Evolutionary conservation across 1,284 basidiomycete genomes (phyloP).

Genomic region (Anthracocystis panici-leucophaei): DNA sequence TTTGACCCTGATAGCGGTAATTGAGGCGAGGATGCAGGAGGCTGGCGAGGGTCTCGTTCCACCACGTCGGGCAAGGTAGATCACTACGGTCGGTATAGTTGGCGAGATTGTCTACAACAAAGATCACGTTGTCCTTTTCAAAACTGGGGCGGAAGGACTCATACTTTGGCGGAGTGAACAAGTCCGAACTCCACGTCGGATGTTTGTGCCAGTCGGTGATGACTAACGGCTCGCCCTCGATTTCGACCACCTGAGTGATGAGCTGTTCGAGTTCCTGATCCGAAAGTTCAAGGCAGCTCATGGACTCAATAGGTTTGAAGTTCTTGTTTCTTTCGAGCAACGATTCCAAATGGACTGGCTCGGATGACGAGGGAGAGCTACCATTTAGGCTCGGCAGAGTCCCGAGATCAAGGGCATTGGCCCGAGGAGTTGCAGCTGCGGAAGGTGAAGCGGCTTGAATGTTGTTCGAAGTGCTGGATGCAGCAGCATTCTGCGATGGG

Average conservation of each 20-base stretch:
- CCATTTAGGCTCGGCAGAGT: neutral
- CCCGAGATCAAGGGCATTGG: neutral
- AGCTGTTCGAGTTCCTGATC: conserved; percentile 20
- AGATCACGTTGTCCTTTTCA: neutral
- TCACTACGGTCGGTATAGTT: conserved; percentile 16
- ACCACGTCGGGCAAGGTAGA: conserved; percentile 10
- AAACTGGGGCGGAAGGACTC: conserved; percentile 6
- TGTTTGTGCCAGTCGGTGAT: conserved; percentile 40
- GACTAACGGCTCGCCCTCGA: conserved; percentile 24
- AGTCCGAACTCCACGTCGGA: conserved; percentile 17
- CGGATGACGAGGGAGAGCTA: conserved; percentile 16
- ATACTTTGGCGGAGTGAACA: conserved; percentile 24
- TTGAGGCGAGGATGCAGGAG: conserved; percentile 29
- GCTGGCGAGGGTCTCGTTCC: conserved; percentile 8
- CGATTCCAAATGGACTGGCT: conserved; percentile 12
- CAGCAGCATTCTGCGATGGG: neutral
- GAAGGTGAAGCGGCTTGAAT: neutral
- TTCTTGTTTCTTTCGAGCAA: neutral
- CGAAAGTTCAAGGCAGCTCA: conserved; percentile 21
- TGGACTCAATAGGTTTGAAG: neutral
- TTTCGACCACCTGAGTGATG: conserved; percentile 28
- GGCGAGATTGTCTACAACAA: conserved; percentile 15
- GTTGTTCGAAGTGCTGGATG: neutral
- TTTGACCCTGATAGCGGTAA: conserved; percentile 17
- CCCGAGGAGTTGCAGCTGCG: neutral